Percentiles rank a stretch among this genome's conserved stretches.
phyloP scores from a whole-genome alignment of 1,284 basidiomycete genomes.

The Marasmius tenuissimus region DNA sequence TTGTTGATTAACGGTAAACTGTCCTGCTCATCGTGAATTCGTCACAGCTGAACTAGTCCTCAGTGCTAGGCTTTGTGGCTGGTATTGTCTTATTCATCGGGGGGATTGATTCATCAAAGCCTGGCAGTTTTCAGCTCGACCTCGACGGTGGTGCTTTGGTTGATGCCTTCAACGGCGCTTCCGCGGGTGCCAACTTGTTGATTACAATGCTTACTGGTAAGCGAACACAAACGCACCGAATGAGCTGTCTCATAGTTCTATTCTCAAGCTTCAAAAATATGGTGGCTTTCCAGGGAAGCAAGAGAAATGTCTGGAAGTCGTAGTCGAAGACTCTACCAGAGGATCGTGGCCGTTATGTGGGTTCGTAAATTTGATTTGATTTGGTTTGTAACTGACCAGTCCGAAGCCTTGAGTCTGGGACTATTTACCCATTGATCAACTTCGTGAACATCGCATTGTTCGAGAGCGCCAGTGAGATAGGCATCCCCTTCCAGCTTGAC shows the following conservation, averaged over 20 bases:
- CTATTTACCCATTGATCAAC: background rate
- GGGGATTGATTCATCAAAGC: background rate
- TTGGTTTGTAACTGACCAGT: background rate
- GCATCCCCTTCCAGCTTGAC: background rate
- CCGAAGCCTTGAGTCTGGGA: background rate
- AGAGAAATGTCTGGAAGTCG: background rate
- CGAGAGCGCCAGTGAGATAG: background rate
- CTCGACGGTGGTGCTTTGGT: background rate
- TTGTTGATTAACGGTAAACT: background rate
- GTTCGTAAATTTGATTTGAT: background rate
- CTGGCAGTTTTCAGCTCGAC: background rate
- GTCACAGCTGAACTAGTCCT: background rate
- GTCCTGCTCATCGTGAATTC: background rate
- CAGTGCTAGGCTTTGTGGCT: background rate
- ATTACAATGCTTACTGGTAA: background rate
- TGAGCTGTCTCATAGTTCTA: background rate
- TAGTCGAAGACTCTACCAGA: background rate
- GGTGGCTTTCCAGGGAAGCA: background rate
- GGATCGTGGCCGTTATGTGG: background rate
- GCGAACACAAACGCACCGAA: background rate
- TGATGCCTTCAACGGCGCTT: background rate
- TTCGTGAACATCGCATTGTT: background rate
- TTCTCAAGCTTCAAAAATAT: background rate
- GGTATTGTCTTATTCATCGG: background rate
- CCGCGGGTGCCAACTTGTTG: background rate